These are phyloP conservation scores for Melanopsichium pennsylvanicum DNA, from an alignment of 1,284 basidiomycete species.

Conservation along the genomic window DNA sequence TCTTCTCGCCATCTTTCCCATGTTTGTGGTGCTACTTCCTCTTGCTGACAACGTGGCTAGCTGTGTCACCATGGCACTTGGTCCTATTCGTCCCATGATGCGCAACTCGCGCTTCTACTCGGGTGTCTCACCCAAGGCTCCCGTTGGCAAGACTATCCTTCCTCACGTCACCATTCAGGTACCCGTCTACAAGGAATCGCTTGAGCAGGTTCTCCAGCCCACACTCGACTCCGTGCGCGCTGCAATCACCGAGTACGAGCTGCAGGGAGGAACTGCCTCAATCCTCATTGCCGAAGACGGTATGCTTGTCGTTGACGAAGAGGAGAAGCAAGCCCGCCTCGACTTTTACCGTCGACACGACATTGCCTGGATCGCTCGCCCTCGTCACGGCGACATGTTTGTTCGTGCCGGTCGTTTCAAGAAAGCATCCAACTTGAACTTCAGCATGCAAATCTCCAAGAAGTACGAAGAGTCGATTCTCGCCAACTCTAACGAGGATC, in stretches of 20 bases:
- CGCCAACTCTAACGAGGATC: constrained; percentile 16
- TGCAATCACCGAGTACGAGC: constrained; percentile 85
- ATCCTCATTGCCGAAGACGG: constrained; percentile 84
- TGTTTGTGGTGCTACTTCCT: constrained; percentile 61
- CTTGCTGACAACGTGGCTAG: constrained; percentile 72
- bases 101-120: constrained; percentile 67
- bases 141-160: constrained; percentile 63
- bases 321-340: constrained; percentile 75
- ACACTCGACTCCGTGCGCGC: constrained; percentile 81
- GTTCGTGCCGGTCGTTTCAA: constrained; percentile 84
- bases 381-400: constrained; percentile 75
- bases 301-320: constrained; percentile 72
- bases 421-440: constrained; percentile 90
- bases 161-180: constrained; percentile 80
- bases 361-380: constrained; percentile 83
- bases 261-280: constrained; percentile 79
- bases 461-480: constrained; percentile 77
- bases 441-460: constrained; percentile 76
- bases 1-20: constrained; percentile 15
- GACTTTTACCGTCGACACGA: constrained; percentile 78
- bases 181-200: constrained; percentile 76
- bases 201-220: constrained; percentile 70
- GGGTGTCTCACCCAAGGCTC: constrained; percentile 62
- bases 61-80: constrained; percentile 51
- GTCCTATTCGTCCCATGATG: constrained; percentile 75